Evolutionary conservation across 805 yeast species (phyloP).

Genomic region (Zygosaccharomyces bailii): DNA sequence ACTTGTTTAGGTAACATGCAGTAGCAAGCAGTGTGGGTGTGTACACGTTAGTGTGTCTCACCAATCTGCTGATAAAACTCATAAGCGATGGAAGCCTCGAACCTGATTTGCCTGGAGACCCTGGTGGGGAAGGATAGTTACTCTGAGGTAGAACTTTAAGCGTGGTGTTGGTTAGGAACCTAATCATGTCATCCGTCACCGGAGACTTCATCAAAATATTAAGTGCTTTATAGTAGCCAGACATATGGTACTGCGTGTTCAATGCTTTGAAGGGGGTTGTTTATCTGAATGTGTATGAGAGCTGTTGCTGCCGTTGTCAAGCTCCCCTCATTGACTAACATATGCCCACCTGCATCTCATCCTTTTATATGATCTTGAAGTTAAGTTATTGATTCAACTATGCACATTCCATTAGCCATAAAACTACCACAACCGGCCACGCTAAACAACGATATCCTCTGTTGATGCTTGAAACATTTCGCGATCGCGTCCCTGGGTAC

Average conservation of each 20-base stretch:
- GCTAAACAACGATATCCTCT: conserved; percentile 4
- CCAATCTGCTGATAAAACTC: conserved; percentile 69
- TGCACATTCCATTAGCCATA: background rate
- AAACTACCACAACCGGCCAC: conserved; percentile 8
- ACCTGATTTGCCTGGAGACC: conserved; percentile 25
- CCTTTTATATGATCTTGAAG: conserved; percentile 7
- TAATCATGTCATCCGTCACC: conserved; percentile 71
- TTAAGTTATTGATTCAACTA: background rate
- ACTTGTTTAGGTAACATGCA: conserved; percentile 59
- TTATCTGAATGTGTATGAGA: background rate
- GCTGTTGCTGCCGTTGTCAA: too few species aligned
- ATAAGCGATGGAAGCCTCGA: conserved; percentile 55
- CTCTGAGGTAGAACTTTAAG: conserved; percentile 58
- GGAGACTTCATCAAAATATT: conserved; percentile 59
- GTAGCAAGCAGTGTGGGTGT: conserved; percentile 76
- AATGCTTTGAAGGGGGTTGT: background rate
- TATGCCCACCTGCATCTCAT: background rate
- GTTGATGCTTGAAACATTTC: conserved; percentile 3
- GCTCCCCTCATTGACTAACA: background rate
- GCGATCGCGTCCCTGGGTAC: conserved; percentile 7
- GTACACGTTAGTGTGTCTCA: conserved; percentile 73
- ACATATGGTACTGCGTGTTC: conserved; percentile 16
- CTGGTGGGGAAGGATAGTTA: conserved; percentile 37
- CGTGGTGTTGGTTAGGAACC: conserved; percentile 61
- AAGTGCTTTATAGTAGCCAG: conserved; percentile 50